Base-by-base conservation (phyloP, 768 basidiomycete species). In the Leccinum fibrillosum region DNA sequence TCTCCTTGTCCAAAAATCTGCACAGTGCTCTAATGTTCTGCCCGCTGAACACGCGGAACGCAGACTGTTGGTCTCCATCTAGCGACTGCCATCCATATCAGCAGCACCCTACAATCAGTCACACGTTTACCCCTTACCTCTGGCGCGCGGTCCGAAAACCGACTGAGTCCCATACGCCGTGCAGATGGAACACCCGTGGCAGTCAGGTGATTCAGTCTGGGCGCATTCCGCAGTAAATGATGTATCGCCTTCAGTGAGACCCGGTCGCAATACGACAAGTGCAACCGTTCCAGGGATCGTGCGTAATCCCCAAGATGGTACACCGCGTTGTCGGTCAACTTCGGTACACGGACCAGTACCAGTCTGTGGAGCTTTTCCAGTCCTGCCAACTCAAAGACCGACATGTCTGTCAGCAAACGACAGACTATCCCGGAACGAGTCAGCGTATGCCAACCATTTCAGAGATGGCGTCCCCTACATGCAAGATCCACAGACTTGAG, bases 401-500 rank as follows among this genome's bases (percentile, higher is more conserved):
- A 82, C 79, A 90, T 80, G 71, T 98, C 94, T 58, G 92, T 95
- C 56, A 98, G 75, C 58, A 84, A 81, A 28, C 86, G 80, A 75
- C 93, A 94, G 75, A 89, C 90, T 92, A 60, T 57, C 57, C 26
- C 12, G n/a, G 37, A 44, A 5, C 17, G 1, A 28, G 54, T 72
- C 58, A 70, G 65, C 34, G 55, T 44, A 55, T 21, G 3, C 1
- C 13, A 53, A 49, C 53, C 34, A 53, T 59, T 15, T 3, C 23
- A 58, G 23, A 63, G 57, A 53, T 15, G 28, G 35, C 1, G 17
- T 26, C 48, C 25, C 91, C 74, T 71, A 94, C 93, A 92, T 49
- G 92, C 90, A 50, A 97, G 76, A 71, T 97, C 95, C 62, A 97
- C 79, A 66, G 89, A 90, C 55, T 88, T 80, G 52, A 98, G 76